These are phyloP conservation scores for Cryptococcus sp. DNA, from an alignment of 1,284 basidiomycete genomes.

Conservation along the genomic window DNA sequence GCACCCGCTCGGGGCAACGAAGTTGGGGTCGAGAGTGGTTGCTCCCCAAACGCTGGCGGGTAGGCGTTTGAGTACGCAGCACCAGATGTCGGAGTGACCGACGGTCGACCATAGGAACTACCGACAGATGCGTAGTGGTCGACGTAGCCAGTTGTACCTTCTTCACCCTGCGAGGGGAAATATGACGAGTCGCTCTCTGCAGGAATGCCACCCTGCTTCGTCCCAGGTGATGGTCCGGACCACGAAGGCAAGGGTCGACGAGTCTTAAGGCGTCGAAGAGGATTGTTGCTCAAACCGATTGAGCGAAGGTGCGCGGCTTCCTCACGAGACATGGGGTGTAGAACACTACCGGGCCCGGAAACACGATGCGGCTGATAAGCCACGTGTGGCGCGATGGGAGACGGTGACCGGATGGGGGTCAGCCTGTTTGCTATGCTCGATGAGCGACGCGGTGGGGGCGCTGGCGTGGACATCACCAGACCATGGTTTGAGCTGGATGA, in stretches of 20 bases:
- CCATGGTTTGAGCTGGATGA: constrained; percentile 15
- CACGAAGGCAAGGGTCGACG: constrained; percentile 35
- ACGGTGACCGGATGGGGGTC: constrained; percentile 26
- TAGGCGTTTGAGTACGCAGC: constrained; percentile 13
- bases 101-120: constrained; percentile 13
- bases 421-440: constrained; percentile 9
- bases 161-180: constrained; percentile 27
- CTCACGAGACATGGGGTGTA: constrained; percentile 31
- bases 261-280: constrained; percentile 28
- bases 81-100: constrained; percentile 25
- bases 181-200: constrained; percentile 32
- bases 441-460: constrained; percentile 4
- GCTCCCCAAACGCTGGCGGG: constrained; percentile 20
- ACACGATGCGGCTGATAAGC: constrained; percentile 38
- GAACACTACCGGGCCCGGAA: constrained; percentile 18
- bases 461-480: not conserved
- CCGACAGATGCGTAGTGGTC: not conserved
- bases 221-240: constrained; percentile 39
- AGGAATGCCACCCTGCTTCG: constrained; percentile 14
- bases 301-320: constrained; percentile 32
- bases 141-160: not conserved
- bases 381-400: constrained; percentile 15
- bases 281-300: constrained; percentile 34
- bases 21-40: not conserved
- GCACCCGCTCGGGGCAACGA: not conserved